Conservation (phyloP, 2,329 filamentous ascomycete genomes). For the Venturia asperata region DNA sequence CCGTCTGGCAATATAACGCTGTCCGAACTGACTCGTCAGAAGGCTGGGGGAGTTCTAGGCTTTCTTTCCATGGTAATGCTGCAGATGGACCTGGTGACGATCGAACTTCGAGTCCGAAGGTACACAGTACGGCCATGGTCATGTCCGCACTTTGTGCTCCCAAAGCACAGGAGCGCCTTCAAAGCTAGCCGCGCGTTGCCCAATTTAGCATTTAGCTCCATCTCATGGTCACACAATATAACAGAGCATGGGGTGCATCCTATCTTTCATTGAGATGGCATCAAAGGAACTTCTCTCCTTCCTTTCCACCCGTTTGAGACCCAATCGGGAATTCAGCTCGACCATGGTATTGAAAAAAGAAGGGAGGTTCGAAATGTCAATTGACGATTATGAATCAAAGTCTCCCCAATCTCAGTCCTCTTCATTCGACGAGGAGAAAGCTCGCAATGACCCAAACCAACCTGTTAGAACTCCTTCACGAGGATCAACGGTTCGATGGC, state of each 20-base stretch:
- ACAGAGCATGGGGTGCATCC: neutral
- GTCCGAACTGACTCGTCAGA: neutral
- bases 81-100: neutral
- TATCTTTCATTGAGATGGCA: too few relatives aligned
- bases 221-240: neutral
- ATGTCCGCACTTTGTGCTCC: neutral
- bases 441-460: neutral
- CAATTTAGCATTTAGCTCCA: neutral
- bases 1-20: neutral
- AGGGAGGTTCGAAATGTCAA: neutral
- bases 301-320: neutral
- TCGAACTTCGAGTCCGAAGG: neutral
- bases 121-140: neutral
- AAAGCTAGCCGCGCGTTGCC: neutral
- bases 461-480: neutral
- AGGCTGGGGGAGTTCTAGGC: neutral
- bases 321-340: neutral
- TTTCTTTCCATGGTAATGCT: neutral
- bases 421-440: neutral
- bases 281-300: neutral
- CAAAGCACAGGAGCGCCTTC: neutral
- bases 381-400: neutral
- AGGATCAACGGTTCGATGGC: constrained; percentile 6
- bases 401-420: neutral
- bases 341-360: neutral